Conservation (phyloP, 768 basidiomycete species). For the Gyrodon lividus region DNA sequence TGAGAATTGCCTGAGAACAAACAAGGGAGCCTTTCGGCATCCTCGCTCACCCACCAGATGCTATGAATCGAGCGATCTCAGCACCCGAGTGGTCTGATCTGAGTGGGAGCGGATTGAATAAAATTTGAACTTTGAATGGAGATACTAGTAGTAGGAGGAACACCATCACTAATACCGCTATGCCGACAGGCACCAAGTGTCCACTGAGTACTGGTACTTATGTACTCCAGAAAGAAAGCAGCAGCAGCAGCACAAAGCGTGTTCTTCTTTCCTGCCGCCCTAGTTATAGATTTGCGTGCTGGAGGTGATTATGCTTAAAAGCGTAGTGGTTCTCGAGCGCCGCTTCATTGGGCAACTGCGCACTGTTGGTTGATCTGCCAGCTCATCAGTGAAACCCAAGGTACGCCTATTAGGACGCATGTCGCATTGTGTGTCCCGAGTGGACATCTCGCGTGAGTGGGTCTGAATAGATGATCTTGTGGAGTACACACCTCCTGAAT, state of each 20-base stretch:
- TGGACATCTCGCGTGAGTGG: no score
- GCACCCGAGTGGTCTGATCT: neutral
- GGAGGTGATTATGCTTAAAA: neutral
- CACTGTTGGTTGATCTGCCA: neutral
- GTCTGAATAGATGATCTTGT: neutral
- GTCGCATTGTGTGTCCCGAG: neutral
- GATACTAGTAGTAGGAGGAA: neutral
- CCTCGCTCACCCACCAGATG: neutral
- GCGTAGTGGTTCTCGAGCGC: neutral
- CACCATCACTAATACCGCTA: neutral
- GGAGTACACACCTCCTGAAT: neutral
- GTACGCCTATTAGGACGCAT: neutral
- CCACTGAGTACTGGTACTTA: no score
- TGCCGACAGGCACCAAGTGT: neutral
- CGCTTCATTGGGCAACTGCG: neutral
- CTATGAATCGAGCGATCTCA: neutral
- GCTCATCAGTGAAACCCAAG: neutral
- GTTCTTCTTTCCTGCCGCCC: neutral
- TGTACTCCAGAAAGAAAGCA: no score
- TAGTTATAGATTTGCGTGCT: neutral
- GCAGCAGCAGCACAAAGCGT: no score
- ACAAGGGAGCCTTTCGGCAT: neutral
- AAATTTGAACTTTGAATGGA: neutral
- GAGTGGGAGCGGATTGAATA: neutral
- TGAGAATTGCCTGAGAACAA: neutral